Evolutionary conservation across 2,329 filamentous ascomycete species (phyloP).

Genomic region (Aquanectria penicillioides): DNA sequence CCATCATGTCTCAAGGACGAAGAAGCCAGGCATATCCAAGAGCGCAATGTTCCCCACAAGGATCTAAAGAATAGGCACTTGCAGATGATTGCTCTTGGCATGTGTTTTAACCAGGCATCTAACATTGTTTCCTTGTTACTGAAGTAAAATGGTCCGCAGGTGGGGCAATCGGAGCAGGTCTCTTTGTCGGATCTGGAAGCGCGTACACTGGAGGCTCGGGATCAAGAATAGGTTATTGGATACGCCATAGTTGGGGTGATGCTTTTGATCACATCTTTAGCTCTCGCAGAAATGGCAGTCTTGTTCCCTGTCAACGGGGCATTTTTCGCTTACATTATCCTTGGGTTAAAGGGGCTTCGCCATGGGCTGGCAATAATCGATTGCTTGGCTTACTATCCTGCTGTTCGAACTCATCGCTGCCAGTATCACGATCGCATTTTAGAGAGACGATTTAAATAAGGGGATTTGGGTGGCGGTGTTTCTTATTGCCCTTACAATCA

Average conservation of each 20-base stretch:
- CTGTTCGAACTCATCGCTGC: too few relatives aligned
- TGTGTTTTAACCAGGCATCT: conserved; percentile 75
- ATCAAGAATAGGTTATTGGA: conserved; percentile 8
- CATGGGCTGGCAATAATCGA: conserved; percentile 50
- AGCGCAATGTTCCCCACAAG: too few relatives aligned
- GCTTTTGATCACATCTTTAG: conserved; percentile 52
- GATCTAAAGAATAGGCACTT: conserved; percentile 83
- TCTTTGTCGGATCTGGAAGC: conserved; percentile 67
- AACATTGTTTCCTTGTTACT: too few relatives aligned
- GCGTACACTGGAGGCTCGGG: too few relatives aligned
- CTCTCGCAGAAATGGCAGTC: conserved; percentile 67
- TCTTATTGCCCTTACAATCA: too few relatives aligned
- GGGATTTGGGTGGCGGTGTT: too few relatives aligned
- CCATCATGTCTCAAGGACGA: too few relatives aligned
- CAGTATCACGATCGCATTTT: too few relatives aligned
- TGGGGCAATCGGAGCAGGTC: conserved; percentile 67
- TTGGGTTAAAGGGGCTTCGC: conserved; percentile 67
- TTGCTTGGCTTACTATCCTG: conserved; percentile 59
- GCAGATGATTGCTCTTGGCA: conserved; percentile 96
- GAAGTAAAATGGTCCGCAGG: conserved; percentile 58
- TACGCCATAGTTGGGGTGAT: conserved; percentile 59
- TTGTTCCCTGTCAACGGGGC: conserved; percentile 69
- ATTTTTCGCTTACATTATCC: conserved; percentile 67
- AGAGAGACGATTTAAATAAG: too few relatives aligned
- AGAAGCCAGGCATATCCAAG: too few relatives aligned